Percentiles rank a stretch among this genome's conserved stretches.
These are phyloP conservation scores for Neonectria hederae DNA, from an alignment of 2,329 filamentous ascomycete genomes.

Conservation along the genomic window DNA sequence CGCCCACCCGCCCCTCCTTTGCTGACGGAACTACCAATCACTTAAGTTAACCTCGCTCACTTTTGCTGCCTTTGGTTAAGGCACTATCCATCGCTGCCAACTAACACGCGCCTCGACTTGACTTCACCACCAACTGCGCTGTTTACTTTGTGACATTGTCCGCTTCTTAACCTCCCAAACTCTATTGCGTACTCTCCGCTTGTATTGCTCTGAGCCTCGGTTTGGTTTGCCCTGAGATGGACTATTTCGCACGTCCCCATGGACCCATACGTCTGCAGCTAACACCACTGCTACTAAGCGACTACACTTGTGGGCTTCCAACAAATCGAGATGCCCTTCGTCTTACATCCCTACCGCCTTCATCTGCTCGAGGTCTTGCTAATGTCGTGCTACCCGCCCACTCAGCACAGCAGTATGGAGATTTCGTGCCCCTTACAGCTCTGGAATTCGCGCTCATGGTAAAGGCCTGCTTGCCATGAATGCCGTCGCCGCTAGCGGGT, in stretches of 20 bases:
- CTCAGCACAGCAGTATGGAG: not conserved
- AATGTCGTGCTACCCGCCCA: constrained; percentile 10
- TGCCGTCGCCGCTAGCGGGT: not conserved
- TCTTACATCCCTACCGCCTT: not conserved
- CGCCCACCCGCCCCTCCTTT: not conserved
- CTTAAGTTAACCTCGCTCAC: not conserved
- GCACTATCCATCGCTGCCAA: not conserved
- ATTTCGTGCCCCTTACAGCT: not conserved
- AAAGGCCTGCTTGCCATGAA: not conserved
- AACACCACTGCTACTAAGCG: not conserved
- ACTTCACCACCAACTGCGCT: constrained; percentile 1
- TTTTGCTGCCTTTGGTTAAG: not conserved
- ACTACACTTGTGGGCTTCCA: not conserved
- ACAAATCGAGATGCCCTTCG: not conserved
- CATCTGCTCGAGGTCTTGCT: not conserved
- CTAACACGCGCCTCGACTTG: constrained; percentile 1
- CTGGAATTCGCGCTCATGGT: not conserved
- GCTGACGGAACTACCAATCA: not conserved
- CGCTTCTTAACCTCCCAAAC: not conserved
- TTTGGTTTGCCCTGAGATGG: constrained; percentile 11
- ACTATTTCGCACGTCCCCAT: not conserved
- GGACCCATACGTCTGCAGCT: not conserved
- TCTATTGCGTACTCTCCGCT: too few relatives aligned
- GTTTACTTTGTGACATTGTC: not conserved
- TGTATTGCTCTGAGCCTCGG: not conserved